A percentile compares a stretch with the other conserved stretches of the same genome.
These are phyloP conservation scores for Ormosia semicastrata DNA, from an alignment of 306 rosid genomes.

Conservation along the genomic window DNA sequence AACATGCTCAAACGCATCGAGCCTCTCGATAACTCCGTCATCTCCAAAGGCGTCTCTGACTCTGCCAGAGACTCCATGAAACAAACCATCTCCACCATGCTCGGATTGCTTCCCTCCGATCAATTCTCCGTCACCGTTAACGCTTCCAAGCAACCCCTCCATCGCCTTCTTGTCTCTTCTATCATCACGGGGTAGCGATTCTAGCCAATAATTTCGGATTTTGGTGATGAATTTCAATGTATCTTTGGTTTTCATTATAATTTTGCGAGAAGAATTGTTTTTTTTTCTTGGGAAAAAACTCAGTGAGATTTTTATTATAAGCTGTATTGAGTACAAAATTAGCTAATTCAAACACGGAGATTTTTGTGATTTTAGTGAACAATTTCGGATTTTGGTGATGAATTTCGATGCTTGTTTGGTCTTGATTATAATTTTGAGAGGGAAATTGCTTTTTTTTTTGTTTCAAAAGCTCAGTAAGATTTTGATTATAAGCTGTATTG, in stretches of 20 bases:
- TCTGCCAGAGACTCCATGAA: constrained; percentile 87
- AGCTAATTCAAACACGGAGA: not conserved
- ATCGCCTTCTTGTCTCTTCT: constrained; percentile 79
- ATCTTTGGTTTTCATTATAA: not conserved
- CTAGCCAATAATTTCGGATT: not conserved
- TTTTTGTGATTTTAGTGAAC: not conserved
- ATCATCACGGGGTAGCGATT: constrained; percentile 79
- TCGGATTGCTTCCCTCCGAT: constrained; percentile 88
- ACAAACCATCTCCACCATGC: constrained; percentile 94
- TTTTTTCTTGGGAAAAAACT: not conserved
- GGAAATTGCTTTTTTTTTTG: not conserved
- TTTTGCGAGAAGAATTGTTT: not conserved
- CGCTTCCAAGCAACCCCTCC: constrained; percentile 63
- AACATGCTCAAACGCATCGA: constrained; percentile 81
- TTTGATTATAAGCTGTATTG: not conserved
- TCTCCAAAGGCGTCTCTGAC: constrained; percentile 83
- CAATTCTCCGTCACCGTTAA: constrained; percentile 75
- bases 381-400: not conserved
- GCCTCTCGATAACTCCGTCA: constrained; percentile 78
- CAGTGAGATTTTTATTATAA: no score
- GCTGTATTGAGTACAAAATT: not conserved
- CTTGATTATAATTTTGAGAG: not conserved
- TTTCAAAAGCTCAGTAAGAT: no score
- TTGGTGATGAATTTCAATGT: not conserved
- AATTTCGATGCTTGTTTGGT: not conserved